These are phyloP conservation scores for Kuraishia borneana DNA, from an alignment of 805 yeast genomes.

Conservation along the genomic window DNA sequence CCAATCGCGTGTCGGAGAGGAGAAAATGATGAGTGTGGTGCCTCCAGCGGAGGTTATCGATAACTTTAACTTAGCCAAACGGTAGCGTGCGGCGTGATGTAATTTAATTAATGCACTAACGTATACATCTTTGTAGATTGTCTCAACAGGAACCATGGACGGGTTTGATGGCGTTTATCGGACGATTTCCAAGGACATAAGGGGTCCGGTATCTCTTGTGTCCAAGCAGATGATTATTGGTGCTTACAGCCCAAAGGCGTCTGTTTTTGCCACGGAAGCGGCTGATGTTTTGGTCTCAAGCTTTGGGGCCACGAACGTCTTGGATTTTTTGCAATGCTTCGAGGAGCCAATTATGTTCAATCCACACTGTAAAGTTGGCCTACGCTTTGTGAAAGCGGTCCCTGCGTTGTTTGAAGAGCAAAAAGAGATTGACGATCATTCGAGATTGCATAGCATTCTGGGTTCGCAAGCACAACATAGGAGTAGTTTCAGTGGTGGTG, in stretches of 20 bases:
- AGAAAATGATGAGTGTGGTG: constrained; percentile 48
- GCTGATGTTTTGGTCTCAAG: constrained; percentile 12
- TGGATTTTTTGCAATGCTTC: constrained; percentile 15
- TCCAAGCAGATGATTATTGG: constrained; percentile 16
- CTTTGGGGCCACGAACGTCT: constrained; percentile 10
- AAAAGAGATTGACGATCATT: constrained; percentile 4
- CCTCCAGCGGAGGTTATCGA: constrained; percentile 42
- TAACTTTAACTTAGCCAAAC: constrained; percentile 9
- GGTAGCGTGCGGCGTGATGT: too few species aligned
- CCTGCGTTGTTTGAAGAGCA: constrained; percentile 13
- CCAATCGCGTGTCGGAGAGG: constrained; percentile 43
- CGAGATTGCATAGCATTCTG: constrained; percentile 5
- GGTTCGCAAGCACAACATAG: constrained; percentile 6
- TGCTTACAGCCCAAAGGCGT: constrained; percentile 19
- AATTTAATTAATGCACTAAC: too few species aligned
- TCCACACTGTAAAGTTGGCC: constrained; percentile 7
- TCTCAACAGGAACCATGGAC: too few species aligned
- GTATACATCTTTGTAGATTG: too few species aligned
- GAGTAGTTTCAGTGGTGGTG: constrained; percentile 5
- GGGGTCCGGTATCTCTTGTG: constrained; percentile 16
- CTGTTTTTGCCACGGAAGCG: constrained; percentile 14
- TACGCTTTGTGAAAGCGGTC: constrained; percentile 16
- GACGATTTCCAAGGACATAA: constrained; percentile 3
- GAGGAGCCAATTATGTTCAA: constrained; percentile 9
- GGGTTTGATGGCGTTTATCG: not conserved